phyloP scores from a whole-genome alignment of 768 basidiomycete genomes.

The Kondoa malvinella region DNA sequence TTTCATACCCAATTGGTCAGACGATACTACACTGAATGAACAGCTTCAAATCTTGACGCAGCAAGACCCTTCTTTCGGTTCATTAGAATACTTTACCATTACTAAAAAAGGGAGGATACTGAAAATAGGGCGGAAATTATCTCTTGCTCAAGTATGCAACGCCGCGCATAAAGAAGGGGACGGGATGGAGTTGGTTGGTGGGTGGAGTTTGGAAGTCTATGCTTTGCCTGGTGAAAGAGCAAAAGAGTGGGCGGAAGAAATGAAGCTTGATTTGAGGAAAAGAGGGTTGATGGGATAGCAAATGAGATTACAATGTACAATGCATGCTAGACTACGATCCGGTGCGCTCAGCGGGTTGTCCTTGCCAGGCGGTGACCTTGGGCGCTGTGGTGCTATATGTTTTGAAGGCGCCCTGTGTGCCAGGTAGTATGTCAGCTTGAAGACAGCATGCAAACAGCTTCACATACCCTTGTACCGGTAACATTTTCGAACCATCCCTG shows the following conservation, averaged over 20 bases:
- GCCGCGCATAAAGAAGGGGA: conserved; percentile 49
- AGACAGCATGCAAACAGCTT: neutral
- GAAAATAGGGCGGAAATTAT: conserved; percentile 83
- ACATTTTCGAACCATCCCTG: neutral
- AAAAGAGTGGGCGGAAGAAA: conserved; percentile 70
- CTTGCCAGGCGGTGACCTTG: conserved; percentile 65
- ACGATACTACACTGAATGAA: conserved; percentile 62
- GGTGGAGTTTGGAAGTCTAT: conserved; percentile 54
- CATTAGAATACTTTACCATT: conserved; percentile 63
- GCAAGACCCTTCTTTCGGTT: conserved; percentile 38
- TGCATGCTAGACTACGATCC: neutral
- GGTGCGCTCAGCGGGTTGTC: neutral
- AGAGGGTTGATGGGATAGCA: neutral
- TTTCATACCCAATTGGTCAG: conserved; percentile 66
- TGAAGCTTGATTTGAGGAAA: conserved; percentile 39
- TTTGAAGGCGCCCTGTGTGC: conserved; percentile 77
- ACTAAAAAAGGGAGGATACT: conserved; percentile 58
- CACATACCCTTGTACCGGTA: conserved; percentile 41
- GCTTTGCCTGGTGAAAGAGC: conserved; percentile 61
- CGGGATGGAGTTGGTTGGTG: conserved; percentile 68
- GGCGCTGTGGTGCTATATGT: conserved; percentile 71
- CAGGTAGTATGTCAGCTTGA: neutral
- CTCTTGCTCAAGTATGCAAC: conserved; percentile 54
- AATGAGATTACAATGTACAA: neutral
- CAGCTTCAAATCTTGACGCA: conserved; percentile 74